Percentiles rank a stretch among this genome's conserved stretches.
Evolutionary conservation across 768 basidiomycete genomes (phyloP).

Genomic region (Sistotremastrum niveocremeum): DNA sequence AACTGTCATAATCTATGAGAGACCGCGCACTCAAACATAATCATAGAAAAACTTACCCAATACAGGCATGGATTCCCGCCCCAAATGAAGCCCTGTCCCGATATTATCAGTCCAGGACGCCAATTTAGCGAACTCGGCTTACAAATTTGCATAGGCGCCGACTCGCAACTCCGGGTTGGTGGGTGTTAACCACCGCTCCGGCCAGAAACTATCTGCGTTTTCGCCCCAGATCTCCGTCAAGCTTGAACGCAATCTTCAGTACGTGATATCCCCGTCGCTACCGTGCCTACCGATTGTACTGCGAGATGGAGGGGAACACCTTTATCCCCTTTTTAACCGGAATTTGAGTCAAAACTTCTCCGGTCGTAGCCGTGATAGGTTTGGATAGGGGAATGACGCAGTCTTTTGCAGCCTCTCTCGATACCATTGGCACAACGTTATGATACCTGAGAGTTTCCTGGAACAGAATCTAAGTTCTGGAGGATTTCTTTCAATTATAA

Average conservation of each 20-base stretch:
- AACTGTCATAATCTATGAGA: slow-evolving; percentile 1
- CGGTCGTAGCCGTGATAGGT: slow-evolving; percentile 21
- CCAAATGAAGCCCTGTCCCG: neutral
- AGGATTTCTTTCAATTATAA: no score
- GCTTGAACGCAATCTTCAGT: no score
- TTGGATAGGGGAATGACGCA: slow-evolving; percentile 13
- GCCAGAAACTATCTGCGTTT: no score
- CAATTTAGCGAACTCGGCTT: neutral
- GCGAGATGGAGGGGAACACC: slow-evolving; percentile 38
- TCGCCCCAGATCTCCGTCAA: no score
- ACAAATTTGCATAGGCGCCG: slow-evolving; percentile 4
- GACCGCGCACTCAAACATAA: neutral
- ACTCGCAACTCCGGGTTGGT: neutral
- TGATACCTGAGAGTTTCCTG: slow-evolving; percentile 14
- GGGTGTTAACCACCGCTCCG: no score
- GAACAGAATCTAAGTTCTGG: neutral
- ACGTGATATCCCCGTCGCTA: no score
- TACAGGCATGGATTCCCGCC: slow-evolving; percentile 1
- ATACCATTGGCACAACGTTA: slow-evolving; percentile 7
- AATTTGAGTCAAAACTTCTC: slow-evolving; percentile 28
- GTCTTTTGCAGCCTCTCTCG: slow-evolving; percentile 10
- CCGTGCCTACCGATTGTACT: slow-evolving; percentile 34
- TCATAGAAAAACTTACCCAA: slow-evolving; percentile 1
- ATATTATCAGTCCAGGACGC: neutral
- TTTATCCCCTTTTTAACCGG: slow-evolving; percentile 38